Base-by-base conservation (phyloP, 257 asterid species). In the Solanum chiquidenum region DNA sequence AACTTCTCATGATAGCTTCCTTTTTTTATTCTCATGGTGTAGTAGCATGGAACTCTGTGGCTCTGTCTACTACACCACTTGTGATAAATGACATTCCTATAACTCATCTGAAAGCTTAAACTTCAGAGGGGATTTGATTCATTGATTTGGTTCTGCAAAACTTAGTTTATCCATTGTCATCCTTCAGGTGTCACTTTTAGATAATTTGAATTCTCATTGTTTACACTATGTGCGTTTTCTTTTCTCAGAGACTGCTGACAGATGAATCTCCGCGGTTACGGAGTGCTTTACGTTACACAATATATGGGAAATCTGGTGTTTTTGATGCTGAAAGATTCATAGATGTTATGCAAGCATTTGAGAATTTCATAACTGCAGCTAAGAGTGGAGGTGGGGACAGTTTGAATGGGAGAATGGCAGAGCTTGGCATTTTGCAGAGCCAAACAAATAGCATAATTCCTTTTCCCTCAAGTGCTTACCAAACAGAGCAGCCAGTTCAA, bases 301-400 rank as follows among this genome's bases (percentile, higher is more conserved):
- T 97, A 88, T 97, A 97, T 89, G 99, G 99, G 87, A 95, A 94
- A 88, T 87, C 98, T 88, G 99, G 99, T 80, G 94, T 97, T 37
- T 97, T 97, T 87, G 95, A 97, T 92, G 99, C 99, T 83, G 99
- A 97, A 86, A 94, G 99, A 90, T 97, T 97, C 88, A 95, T 96
- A 79, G 99, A 97, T 91, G 98, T 97, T 88, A 97, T 97, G 99
- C 98, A 95, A 96, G 99, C 99, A 89, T 97, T 97, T 42, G 99
- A 97, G 93, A 96, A 90, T 88, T 97, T 97, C 93, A 97, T 95
- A 83, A 95, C 93, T 21, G 98, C 99, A 68, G 99, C 99, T 64
- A 97, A 96, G 92, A 97, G 99, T 86, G 99, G 99, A 88, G 99
- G 99, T 87, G 99, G 99, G 74, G 99, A 96, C 88, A 42, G 89